Conservation (phyloP, 352 stramenopile genomes). For the Phytophthora citricola region DNA sequence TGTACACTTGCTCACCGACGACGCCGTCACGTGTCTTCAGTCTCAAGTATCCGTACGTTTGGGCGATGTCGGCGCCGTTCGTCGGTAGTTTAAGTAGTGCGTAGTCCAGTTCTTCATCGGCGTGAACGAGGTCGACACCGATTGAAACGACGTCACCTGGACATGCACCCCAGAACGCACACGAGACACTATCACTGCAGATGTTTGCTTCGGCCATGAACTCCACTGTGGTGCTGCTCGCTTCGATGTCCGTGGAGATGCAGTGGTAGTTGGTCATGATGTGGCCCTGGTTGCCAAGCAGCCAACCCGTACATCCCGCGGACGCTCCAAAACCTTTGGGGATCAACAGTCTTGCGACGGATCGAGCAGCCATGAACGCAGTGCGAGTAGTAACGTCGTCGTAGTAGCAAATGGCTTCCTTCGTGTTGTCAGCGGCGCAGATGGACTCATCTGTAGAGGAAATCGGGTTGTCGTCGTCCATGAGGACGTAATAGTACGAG, state of each 20-base stretch:
- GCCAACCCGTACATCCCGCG: slow-evolving; percentile 63
- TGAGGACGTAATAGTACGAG: slow-evolving; percentile 55
- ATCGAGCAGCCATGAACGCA: slow-evolving; percentile 46
- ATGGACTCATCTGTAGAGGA: slow-evolving; percentile 51
- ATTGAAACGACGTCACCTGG: slow-evolving; percentile 52
- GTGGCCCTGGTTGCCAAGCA: slow-evolving; percentile 64
- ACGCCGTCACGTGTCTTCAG: slow-evolving; percentile 41
- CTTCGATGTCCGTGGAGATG: slow-evolving; percentile 51
- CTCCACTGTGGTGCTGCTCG: slow-evolving; percentile 52
- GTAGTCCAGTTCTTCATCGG: slow-evolving; percentile 64
- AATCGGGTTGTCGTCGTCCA: slow-evolving; percentile 49
- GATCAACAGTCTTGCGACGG: slow-evolving; percentile 64
- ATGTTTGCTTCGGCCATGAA: slow-evolving; percentile 61
- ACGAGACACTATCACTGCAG: slow-evolving; percentile 47
- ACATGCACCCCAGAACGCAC: slow-evolving; percentile 47
- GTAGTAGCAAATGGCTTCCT: slow-evolving; percentile 67
- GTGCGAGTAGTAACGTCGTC: slow-evolving; percentile 31
- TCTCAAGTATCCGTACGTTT: slow-evolving; percentile 69
- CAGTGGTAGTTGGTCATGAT: slow-evolving; percentile 83
- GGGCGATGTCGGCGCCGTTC: slow-evolving; percentile 36
- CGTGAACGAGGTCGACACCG: slow-evolving; percentile 49
- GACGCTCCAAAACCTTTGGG: slow-evolving; percentile 38
- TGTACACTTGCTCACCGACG: slow-evolving; percentile 55
- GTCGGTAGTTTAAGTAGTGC: slow-evolving; percentile 55
- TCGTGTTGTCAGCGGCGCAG: slow-evolving; percentile 67